A percentile compares a stretch with the other conserved stretches of the same genome.
These are phyloP conservation scores for Rosa hybrid DNA, from an alignment of 331 rosid genomes.

Conservation along the genomic window DNA sequence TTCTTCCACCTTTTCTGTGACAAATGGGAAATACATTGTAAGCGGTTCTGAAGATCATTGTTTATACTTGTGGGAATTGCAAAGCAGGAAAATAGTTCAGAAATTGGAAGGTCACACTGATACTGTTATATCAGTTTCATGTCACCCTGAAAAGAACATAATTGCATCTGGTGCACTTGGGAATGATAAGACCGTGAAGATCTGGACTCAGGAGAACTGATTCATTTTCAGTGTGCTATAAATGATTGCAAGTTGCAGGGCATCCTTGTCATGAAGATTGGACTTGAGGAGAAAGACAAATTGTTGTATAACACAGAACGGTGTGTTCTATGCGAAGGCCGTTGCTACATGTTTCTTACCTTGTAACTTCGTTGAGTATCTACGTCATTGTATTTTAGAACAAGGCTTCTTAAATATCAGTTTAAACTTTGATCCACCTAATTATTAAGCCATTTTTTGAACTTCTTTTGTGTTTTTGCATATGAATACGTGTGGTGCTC, in stretches of 20 bases:
- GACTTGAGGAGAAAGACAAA: constrained; percentile 9
- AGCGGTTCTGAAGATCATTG: constrained; percentile 89
- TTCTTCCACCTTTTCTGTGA: constrained; percentile 69
- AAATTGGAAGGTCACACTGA: constrained; percentile 93
- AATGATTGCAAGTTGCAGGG: background rate
- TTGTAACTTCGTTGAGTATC: background rate
- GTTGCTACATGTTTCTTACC: background rate
- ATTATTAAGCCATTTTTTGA: background rate
- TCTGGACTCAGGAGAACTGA: constrained; percentile 80
- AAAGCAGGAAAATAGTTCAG: constrained; percentile 70
- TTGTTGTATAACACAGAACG: background rate
- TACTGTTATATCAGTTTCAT: constrained; percentile 78
- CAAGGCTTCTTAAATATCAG: background rate
- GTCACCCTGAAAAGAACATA: constrained; percentile 85
- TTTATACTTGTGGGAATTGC: constrained; percentile 88
- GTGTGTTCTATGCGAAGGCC: background rate
- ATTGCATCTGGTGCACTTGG: constrained; percentile 95
- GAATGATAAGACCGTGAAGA: constrained; percentile 82
- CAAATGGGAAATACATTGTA: constrained; percentile 80
- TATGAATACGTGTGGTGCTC: background rate
- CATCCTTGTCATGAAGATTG: background rate
- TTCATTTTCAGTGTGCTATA: background rate
- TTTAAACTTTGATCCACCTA: background rate
- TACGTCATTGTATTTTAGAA: background rate
- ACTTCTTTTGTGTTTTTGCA: background rate